Evolutionary conservation across 176 grass and related monocot species (phyloP), one percentile per base, ranked within the genome.

Genomic region (Alloteropsis semialata): DNA sequence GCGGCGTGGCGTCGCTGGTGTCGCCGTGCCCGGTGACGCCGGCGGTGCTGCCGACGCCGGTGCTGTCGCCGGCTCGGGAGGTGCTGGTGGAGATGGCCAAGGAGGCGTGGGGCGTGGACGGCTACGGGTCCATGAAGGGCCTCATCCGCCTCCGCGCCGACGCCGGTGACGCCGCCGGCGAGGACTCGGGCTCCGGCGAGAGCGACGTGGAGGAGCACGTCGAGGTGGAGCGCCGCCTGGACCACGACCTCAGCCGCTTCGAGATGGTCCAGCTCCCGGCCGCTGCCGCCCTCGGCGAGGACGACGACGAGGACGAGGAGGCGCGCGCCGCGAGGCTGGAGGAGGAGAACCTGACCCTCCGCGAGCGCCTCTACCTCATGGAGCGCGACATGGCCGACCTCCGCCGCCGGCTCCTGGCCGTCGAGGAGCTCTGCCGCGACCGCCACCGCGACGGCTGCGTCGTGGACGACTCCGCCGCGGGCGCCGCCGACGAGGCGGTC

Each of bases 51-150:
- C 93, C 91, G 44, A 96, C 93, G 64, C 97, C 97, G 16, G 82
- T 77, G 58, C 88, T 99, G 54, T 99, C 97, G 59, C 93, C 97
- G 27, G 85, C 89, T 46, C 62, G 93, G 14, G 97, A 99, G 91
- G 93, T 92, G 80, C 77, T 99, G 82, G 91, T 90, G 79, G 93
- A 99, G 87, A 99, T 99, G 97, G 97, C 89, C 69, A 96, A 94
- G 93, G 96, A 99, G 88, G 89, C 87, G 74, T 99, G 97, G 96
- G 97, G 93, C 77, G 93, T 99, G 17, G 91, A 99, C 69, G 97
- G 97, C 13, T 99, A 96, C 56, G 97, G 93, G 16, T 96, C 97
- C 69, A 99, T 99, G 93, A 99, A 95, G 82, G 97, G 97, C 46
- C 92, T 96, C 73, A 96, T 99, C 82, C 87, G 97, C 19, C 85